Conservation (phyloP, 2,329 filamentous ascomycete genomes). For the Colletotrichum karsti region DNA sequence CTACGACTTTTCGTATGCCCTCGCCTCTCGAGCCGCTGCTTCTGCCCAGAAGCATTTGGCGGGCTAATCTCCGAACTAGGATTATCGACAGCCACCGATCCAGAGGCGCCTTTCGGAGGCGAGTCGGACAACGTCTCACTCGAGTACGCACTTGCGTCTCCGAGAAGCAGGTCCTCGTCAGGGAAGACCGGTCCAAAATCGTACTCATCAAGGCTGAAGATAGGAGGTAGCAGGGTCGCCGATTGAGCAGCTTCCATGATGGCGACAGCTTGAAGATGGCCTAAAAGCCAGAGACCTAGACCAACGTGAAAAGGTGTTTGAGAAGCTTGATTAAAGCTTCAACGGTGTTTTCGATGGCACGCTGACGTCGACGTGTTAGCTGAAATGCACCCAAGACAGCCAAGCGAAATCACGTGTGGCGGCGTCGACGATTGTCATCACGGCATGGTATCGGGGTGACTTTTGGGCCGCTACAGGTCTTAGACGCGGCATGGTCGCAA, state of each 20-base stretch:
- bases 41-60: slow-evolving; percentile 32
- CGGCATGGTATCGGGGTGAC: slow-evolving; percentile 39
- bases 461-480: slow-evolving; percentile 36
- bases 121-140: slow-evolving; percentile 38
- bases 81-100: neutral
- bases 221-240: slow-evolving; percentile 36
- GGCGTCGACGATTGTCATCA: slow-evolving; percentile 1
- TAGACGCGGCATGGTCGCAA: neutral
- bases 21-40: slow-evolving; percentile 59
- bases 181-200: slow-evolving; percentile 50
- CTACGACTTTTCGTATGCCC: slow-evolving; percentile 73
- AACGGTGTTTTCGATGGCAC: neutral
- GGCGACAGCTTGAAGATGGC: neutral
- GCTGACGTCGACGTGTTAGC: slow-evolving; percentile 1
- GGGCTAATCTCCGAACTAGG: neutral
- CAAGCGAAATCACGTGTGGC: slow-evolving; percentile 9
- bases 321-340: neutral
- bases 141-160: slow-evolving; percentile 34
- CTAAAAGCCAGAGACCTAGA: neutral
- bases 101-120: neutral
- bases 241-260: slow-evolving; percentile 1
- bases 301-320: neutral
- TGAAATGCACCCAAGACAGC: slow-evolving; percentile 1
- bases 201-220: slow-evolving; percentile 41
- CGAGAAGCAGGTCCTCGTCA: slow-evolving; percentile 26